These are phyloP conservation scores for Penicillium parvum DNA, from an alignment of 495 filamentous ascomycete genomes.

Conservation along the genomic window DNA sequence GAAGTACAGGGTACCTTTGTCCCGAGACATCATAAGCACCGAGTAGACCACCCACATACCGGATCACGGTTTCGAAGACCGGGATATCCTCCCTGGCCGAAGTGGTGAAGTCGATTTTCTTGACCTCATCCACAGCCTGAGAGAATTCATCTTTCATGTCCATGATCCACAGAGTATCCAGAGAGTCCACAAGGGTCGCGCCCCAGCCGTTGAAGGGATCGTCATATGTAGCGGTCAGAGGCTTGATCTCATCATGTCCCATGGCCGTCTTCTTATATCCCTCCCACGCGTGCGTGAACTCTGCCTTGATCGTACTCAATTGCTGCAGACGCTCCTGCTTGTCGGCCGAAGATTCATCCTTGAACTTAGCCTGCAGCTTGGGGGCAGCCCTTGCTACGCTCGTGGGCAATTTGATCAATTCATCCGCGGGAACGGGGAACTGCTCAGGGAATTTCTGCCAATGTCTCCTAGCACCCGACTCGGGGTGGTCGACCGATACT, in stretches of 20 bases:
- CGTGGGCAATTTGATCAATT: conserved; percentile 74
- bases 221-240: conserved; percentile 53
- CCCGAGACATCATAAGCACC: conserved; percentile 79
- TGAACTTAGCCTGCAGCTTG: conserved; percentile 68
- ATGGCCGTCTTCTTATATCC: conserved; percentile 73
- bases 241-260: conserved; percentile 73
- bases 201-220: conserved; percentile 94
- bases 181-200: conserved; percentile 85
- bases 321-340: conserved; percentile 60
- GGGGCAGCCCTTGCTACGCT: conserved; percentile 64
- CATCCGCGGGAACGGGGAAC: conserved; percentile 65
- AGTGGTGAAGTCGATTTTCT: conserved; percentile 85
- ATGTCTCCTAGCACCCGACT: conserved; percentile 41
- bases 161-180: conserved; percentile 98
- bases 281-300: conserved; percentile 70
- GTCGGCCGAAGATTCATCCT: conserved; percentile 55
- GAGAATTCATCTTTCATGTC: conserved; percentile 84
- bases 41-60: conserved; percentile 78
- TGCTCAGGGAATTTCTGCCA: conserved; percentile 70
- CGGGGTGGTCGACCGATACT: conserved; percentile 36
- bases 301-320: conserved; percentile 58
- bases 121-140: conserved; percentile 71
- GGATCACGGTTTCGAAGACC: conserved; percentile 82
- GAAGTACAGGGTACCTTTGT: conserved; percentile 60
- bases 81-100: conserved; percentile 61